Conservation (phyloP, 495 filamentous ascomycete genomes). For the Aspergillus taichungensis region DNA sequence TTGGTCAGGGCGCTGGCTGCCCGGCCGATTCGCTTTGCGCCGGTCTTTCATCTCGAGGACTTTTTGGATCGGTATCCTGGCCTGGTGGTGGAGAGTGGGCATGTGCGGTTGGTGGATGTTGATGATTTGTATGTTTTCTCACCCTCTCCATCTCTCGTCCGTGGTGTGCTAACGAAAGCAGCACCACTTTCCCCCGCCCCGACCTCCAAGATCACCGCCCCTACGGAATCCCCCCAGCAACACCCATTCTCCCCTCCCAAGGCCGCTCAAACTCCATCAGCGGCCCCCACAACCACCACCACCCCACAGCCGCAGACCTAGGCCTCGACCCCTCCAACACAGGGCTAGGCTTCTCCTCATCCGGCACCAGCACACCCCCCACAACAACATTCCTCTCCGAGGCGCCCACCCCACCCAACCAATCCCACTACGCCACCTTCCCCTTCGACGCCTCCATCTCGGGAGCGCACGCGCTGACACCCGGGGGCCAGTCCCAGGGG, state of each 20-base stretch:
- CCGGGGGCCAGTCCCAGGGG: slow-evolving; percentile 30
- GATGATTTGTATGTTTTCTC: slow-evolving; percentile 17
- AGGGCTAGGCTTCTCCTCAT: slow-evolving; percentile 23
- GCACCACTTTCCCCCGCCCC: slow-evolving; percentile 1
- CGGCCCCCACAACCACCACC: slow-evolving; percentile 8
- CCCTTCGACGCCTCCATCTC: slow-evolving; percentile 27
- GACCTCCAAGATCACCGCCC: slow-evolving; percentile 7
- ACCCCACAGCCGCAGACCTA: background rate
- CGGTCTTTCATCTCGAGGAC: slow-evolving; percentile 75
- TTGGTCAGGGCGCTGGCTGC: slow-evolving; percentile 61
- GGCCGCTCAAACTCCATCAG: slow-evolving; percentile 8
- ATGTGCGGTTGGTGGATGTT: slow-evolving; percentile 48
- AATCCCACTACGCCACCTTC: slow-evolving; percentile 37
- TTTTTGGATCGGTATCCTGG: slow-evolving; percentile 74
- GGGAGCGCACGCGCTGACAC: slow-evolving; percentile 19
- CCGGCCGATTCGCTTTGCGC: slow-evolving; percentile 58
- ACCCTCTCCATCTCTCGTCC: background rate
- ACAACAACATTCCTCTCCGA: slow-evolving; percentile 23
- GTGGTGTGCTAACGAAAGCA: background rate
- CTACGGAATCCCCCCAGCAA: background rate
- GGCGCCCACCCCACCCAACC: slow-evolving; percentile 23
- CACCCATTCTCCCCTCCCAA: slow-evolving; percentile 19
- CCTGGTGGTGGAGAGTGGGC: slow-evolving; percentile 41
- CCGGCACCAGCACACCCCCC: slow-evolving; percentile 24
- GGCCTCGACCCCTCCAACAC: slow-evolving; percentile 4